Conservation (phyloP, 2,329 filamentous ascomycete genomes). For the Aureobasidium sp. region DNA sequence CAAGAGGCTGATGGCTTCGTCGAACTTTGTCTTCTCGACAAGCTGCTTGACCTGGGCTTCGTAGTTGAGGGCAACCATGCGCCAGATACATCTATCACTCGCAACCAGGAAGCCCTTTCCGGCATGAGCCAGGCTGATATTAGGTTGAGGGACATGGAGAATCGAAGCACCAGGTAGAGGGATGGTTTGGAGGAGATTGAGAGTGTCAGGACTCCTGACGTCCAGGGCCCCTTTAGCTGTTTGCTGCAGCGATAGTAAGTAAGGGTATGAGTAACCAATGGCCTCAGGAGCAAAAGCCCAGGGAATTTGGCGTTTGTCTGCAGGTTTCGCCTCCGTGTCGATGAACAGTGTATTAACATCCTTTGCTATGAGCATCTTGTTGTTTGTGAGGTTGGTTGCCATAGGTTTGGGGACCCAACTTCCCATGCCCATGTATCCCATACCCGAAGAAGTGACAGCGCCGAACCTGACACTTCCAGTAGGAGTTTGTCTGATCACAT, state of each 20-base stretch:
- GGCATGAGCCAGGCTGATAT: constrained; percentile 87
- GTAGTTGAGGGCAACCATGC: constrained; percentile 90
- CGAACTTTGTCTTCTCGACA: constrained; percentile 62
- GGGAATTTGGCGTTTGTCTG: constrained; percentile 78
- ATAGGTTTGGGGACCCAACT: constrained; percentile 87
- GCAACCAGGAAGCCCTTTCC: constrained; percentile 92
- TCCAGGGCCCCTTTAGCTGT: constrained; percentile 72
- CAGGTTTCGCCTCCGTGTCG: constrained; percentile 68
- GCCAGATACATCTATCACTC: constrained; percentile 87
- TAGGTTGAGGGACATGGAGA: constrained; percentile 86
- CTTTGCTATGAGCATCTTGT: constrained; percentile 87
- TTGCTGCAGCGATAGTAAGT: constrained; percentile 78
- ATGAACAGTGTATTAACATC: constrained; percentile 95
- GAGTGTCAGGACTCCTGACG: constrained; percentile 83
- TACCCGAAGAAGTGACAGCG: constrained; percentile 72
- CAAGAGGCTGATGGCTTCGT: constrained; percentile 87
- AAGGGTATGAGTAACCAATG: constrained; percentile 94
- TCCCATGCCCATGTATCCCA: constrained; percentile 95
- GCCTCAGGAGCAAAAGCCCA: constrained; percentile 84
- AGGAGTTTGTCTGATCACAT: constrained; percentile 69
- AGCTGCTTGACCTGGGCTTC: constrained; percentile 81
- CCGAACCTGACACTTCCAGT: constrained; percentile 65
- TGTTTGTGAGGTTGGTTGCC: constrained; percentile 70
- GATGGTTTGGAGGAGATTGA: constrained; percentile 83
- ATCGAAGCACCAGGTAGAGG: constrained; percentile 72